Evolutionary conservation across 306 rosid genomes (phyloP), one percentile per base, ranked within the genome.

Genomic region (Comarum palustre): DNA sequence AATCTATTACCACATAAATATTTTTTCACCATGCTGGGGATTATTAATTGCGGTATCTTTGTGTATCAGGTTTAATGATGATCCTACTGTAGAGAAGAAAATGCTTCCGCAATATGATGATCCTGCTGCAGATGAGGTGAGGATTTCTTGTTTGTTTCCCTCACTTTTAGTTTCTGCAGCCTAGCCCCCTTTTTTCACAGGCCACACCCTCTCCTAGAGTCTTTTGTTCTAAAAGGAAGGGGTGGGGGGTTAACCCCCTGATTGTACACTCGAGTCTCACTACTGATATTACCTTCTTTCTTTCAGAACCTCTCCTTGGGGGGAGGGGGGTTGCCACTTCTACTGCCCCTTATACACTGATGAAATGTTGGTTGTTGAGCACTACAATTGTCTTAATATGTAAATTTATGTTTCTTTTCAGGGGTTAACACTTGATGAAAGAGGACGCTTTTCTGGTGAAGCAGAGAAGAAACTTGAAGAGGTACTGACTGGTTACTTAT

Each of bases 21-120:
- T 27, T 17, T 71, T 61, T 9, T 55, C 24, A 22, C 47, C 5
- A 12, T 8, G 20, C n/a, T 68, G 48, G 32, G 51, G 25, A 7
- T 68, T 61, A 79, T 55, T 66, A 45, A 73, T n/a, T 50, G 67
- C 48, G 58, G 29, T 66, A 13, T 79, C 63, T 54, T 69, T 64
- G 68, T 78, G 72, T 71, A 78, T 69, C 83, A 91, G 99, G 87
- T 94, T 89, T 82, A 91, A 89, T 64, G 99, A 94, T 75, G 99
- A 94, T 58, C 94, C 88, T 15, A 52, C 52, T 29, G 15, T 45
- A 4, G 96, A 94, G 85, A 94, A 87, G 89, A 91, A 86, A 86
- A 89, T 94, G 32, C 93, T 94, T 77, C 95, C 99, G 43, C 82
- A 94, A 60, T 94, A 94, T 82, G 97, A 94, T 82, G 99, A 91